These are phyloP conservation scores for Metschnikowia arizonensis DNA, from an alignment of 805 yeast genomes.

Conservation along the genomic window DNA sequence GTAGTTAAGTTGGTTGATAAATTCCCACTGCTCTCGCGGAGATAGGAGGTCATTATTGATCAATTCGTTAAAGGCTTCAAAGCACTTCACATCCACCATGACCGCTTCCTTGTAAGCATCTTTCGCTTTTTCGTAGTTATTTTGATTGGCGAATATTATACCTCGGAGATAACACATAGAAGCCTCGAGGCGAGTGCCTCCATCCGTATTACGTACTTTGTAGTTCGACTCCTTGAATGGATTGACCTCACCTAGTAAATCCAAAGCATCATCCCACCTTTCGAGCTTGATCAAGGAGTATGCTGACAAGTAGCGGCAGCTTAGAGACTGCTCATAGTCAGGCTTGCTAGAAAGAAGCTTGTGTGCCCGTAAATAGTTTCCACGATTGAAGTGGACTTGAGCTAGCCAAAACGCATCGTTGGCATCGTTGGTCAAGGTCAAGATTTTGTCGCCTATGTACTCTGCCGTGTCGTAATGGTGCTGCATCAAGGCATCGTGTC, in stretches of 20 bases:
- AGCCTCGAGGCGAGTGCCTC: conserved; percentile 83
- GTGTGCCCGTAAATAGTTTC: conserved; percentile 75
- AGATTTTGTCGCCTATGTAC: conserved; percentile 85
- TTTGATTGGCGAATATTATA: conserved; percentile 72
- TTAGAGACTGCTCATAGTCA: conserved; percentile 55
- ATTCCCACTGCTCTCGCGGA: conserved; percentile 84
- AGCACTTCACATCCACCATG: conserved; percentile 83
- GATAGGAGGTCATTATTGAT: conserved; percentile 68
- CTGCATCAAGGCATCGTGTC: conserved; percentile 89
- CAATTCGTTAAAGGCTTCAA: conserved; percentile 83
- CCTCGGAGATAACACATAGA: conserved; percentile 86
- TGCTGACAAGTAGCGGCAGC: conserved; percentile 79
- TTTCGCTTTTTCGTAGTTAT: conserved; percentile 80
- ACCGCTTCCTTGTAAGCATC: conserved; percentile 86
- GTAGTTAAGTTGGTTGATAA: conserved; percentile 60
- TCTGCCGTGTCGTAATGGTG: conserved; percentile 89
- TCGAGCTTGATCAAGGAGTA: conserved; percentile 68
- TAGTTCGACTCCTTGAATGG: conserved; percentile 54
- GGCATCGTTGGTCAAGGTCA: conserved; percentile 78
- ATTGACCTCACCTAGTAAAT: conserved; percentile 75
- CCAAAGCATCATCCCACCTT: conserved; percentile 84
- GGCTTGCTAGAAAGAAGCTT: conserved; percentile 55
- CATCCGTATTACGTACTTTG: conserved; percentile 55
- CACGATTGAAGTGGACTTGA: conserved; percentile 75
- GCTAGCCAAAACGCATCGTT: conserved; percentile 97